phyloP scores from a whole-genome alignment of 192 early-diverging fungal genomes.

The Backusella tuberculispora region DNA sequence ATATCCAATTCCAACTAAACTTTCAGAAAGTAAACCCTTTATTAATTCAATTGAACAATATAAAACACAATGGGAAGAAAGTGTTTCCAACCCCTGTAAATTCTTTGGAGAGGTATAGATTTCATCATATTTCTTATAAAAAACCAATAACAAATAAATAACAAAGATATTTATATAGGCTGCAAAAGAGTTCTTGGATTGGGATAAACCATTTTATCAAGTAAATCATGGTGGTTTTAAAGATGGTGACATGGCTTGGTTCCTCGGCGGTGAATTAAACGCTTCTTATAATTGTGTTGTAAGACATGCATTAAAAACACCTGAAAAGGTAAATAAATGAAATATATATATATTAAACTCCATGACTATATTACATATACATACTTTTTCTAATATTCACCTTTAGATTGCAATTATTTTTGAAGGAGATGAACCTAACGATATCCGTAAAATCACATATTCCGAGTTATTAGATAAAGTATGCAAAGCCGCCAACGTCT shows the following conservation, averaged over 20 bases:
- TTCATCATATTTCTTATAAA: background rate
- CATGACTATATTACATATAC: background rate
- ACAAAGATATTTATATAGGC: conserved; percentile 43
- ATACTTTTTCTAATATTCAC: background rate
- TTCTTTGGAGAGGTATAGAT: conserved; percentile 50
- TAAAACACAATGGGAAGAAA: conserved; percentile 76
- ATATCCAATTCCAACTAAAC: background rate
- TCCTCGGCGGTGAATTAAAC: conserved; percentile 89
- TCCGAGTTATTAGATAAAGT: conserved; percentile 82
- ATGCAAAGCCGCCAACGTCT: conserved; percentile 81
- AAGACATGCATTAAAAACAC: conserved; percentile 81
- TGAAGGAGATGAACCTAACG: conserved; percentile 88
- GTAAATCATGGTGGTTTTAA: conserved; percentile 75
- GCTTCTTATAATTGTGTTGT: conserved; percentile 96
- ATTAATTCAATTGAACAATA: conserved; percentile 78
- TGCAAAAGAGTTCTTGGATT: conserved; percentile 77
- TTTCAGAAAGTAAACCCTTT: conserved; percentile 57
- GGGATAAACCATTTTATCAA: conserved; percentile 79
- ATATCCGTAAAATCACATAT: conserved; percentile 81
- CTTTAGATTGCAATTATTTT: conserved; percentile 80
- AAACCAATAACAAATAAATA: background rate
- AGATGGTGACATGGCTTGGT: conserved; percentile 94
- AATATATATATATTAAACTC: background rate
- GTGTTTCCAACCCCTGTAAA: conserved; percentile 71
- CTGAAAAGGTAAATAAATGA: conserved; percentile 60